Evolutionary conservation across 2,329 filamentous ascomycete species (phyloP), one percentile per base, ranked within the genome.

Genomic region (Xylariaceae sp.): DNA sequence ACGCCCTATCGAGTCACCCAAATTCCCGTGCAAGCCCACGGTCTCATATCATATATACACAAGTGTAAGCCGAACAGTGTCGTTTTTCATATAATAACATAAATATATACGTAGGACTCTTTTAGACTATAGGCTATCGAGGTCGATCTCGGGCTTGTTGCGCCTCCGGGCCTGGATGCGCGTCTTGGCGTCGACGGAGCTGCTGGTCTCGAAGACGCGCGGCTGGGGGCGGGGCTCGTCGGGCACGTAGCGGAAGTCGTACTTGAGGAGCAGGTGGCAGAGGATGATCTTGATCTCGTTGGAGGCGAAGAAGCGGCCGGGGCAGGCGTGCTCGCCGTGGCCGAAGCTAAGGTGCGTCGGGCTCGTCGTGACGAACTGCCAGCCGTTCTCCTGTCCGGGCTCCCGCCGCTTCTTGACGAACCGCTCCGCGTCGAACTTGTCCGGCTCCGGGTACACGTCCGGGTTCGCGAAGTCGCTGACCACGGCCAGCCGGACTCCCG

Each of bases 321-420:
- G 57, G 38, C 58, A 61, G 4, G 65, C 64, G 37, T 68, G 63
- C 27, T 57, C 55, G 5, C 66, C 66, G 44, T 69, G 58, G 5
- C 67, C 67, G 41, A 68, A 70, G 11, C 43, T 41, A 21, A 61
- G 46, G 18, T 57, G 53, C 2, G 59, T 51, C 6, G 58, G 41
- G 5, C 41, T 56, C 2, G 62, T 64, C 9, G 61, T 60, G 9
- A 63, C 63, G 34, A 63, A 61, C 44, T 66, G 62, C 52, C 59
- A 57, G 29, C 51, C 47, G 43, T 59, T 48, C 45, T 58, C 59
- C 34, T 58, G 53, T 1, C 58, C 58, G n/a, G 55, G 46, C 38
- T 50, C 44, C 34, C 50, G 46, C 9, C 59, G 41, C 53, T 51
- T 50, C 43, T 53, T 53, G 11, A 54, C 17, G 44, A 60, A 61